Base-by-base conservation (phyloP, 2,329 filamentous ascomycete genomes). In the Fusarium staphyleae region DNA sequence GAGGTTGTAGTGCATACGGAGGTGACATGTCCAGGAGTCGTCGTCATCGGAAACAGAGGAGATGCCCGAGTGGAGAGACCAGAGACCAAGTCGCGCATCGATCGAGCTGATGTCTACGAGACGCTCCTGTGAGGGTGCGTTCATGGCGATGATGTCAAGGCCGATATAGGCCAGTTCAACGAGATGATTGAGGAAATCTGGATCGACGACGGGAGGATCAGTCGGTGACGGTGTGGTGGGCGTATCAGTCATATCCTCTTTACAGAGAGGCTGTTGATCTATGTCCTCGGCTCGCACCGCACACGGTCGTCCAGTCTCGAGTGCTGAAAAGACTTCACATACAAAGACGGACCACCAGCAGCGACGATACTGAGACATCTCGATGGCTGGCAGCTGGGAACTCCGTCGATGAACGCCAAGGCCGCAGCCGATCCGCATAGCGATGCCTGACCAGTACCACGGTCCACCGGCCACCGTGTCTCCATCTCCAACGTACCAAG, bases 291-390 rank as follows among this genome's bases (percentile, higher is more conserved):
- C 65, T 8, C 65, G 41, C 1, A 67, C 50, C 0, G 65, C 61
- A 44, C 65, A 67, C 0, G 65, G 65, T 1, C 65, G 48, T 1
- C 65, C 65, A 0, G 63, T 67, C 30, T 67, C 65, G 0, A 67
- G 42, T 0, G 65, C 56, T 1, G 60, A 60, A 15, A 67, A 67
- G 0, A 67, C 65, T 13, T 67, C 65, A 14, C 57, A 66, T 0
- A 67, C 57, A 22, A 67, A 67, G 0, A 48, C 58, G 1, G 65
- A 66, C 65, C 65, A 67, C 65, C 65, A 67, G 5, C 60, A 67
- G 0, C 65, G 50, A 3, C 62, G 36, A 42, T 66, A 67, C 22
- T 67, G 65, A 1, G 65, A 60, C 43, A 54, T 67, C 8, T 67
- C 65, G 1, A 49, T 44, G 2, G 45, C 50, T 1, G 65, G 65